Conservation (phyloP, 1,139 yeast species). For the Saccharomyces hybrid region DNA sequence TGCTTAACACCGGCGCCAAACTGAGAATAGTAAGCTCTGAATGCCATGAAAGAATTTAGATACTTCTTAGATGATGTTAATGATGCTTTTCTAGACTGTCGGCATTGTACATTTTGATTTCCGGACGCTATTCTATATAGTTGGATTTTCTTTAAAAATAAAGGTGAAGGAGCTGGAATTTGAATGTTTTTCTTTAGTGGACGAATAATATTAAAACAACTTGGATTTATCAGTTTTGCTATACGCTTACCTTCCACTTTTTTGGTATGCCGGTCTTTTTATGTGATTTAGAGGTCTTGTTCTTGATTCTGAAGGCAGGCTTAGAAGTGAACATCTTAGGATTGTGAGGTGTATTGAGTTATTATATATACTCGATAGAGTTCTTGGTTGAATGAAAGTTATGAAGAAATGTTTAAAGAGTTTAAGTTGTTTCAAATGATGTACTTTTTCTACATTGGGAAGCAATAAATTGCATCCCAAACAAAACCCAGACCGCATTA, state of each 20-base stretch:
- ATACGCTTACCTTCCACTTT: neutral
- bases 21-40: constrained; percentile 19
- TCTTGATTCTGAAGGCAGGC: neutral
- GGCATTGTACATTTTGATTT: neutral
- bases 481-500: neutral
- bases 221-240: neutral
- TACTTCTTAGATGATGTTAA: neutral
- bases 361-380: neutral
- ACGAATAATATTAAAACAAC: neutral
- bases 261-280: neutral
- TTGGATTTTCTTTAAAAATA: neutral
- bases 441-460: constrained; percentile 1
- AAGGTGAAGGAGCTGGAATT: neutral
- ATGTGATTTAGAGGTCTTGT: neutral
- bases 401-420: neutral
- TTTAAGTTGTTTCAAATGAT: neutral
- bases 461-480: constrained; percentile 1
- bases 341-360: neutral
- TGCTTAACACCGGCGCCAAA: constrained; percentile 12
- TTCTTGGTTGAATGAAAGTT: neutral
- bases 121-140: neutral
- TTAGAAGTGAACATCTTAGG: neutral
- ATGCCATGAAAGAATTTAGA: constrained; percentile 18
- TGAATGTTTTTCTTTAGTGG: neutral
- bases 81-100: neutral